Percentiles rank a stretch among this genome's conserved stretches.
phyloP scores from a whole-genome alignment of 2,329 filamentous ascomycete species.

The Fonsecaea pugnacius region DNA sequence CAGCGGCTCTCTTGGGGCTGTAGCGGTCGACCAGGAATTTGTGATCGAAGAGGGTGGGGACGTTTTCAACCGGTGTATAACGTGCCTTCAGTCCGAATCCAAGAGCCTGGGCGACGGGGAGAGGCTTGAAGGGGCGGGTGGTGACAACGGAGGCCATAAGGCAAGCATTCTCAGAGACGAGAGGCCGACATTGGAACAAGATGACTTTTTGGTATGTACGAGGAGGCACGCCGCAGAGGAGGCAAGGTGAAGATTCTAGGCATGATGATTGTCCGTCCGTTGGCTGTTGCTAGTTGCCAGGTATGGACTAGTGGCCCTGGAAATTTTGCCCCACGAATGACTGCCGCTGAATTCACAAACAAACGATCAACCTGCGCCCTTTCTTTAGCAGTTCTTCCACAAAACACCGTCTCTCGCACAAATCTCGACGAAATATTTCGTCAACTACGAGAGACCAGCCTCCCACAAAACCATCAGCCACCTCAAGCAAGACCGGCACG shows the following conservation, averaged over 20 bases:
- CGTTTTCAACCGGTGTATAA: constrained; percentile 17
- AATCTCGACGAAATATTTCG: constrained; percentile 10
- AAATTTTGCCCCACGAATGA: constrained; percentile 21
- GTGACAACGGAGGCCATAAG: constrained; percentile 4
- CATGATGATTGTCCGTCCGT: neutral
- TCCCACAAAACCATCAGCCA: neutral
- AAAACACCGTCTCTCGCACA: constrained; percentile 1
- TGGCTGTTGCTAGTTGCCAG: neutral
- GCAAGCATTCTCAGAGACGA: neutral
- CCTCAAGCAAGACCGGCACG: neutral
- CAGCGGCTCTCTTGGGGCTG: constrained; percentile 40
- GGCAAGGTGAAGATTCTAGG: constrained; percentile 2
- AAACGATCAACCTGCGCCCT: constrained; percentile 24
- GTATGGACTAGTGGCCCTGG: neutral
- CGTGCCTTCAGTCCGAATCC: constrained; percentile 20
- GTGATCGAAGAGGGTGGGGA: constrained; percentile 37
- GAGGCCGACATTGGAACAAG: neutral
- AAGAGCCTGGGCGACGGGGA: constrained; percentile 15
- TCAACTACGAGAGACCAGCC: neutral
- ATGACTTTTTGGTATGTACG: neutral
- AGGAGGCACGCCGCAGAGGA: neutral
- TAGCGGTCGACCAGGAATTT: constrained; percentile 41
- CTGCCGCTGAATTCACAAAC: constrained; percentile 5
- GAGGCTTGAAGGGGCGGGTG: constrained; percentile 14
- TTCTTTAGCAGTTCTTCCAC: constrained; percentile 15